A percentile compares a stretch with the other conserved stretches of the same genome.
These are phyloP conservation scores for Nissolia schottii DNA, from an alignment of 306 rosid genomes.

Conservation along the genomic window DNA sequence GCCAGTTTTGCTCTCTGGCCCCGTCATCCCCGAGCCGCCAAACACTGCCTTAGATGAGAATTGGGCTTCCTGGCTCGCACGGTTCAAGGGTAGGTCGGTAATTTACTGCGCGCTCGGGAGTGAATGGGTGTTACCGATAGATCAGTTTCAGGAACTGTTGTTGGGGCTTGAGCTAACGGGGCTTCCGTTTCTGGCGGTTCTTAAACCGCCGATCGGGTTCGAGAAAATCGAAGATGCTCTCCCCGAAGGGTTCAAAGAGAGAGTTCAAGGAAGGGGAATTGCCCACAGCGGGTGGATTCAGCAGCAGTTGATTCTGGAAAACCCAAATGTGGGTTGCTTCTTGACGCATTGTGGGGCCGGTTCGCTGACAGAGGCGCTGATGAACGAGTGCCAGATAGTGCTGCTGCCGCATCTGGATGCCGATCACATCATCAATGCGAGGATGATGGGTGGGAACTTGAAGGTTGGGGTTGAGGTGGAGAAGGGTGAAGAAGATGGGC, in stretches of 20 bases:
- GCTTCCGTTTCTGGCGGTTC: not conserved
- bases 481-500: constrained; percentile 48
- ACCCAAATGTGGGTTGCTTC: constrained; percentile 55
- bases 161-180: constrained; percentile 24
- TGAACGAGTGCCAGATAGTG: constrained; percentile 30
- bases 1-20: constrained; percentile 32
- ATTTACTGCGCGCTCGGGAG: constrained; percentile 23
- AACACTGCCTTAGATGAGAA: constrained; percentile 15
- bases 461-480: constrained; percentile 50
- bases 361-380: constrained; percentile 41
- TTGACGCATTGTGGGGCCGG: constrained; percentile 58
- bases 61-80: constrained; percentile 23
- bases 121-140: not conserved
- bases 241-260: constrained; percentile 21
- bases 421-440: constrained; percentile 41
- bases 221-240: constrained; percentile 19
- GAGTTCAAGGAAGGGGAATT: constrained; percentile 15
- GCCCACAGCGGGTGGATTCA: constrained; percentile 46
- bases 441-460: constrained; percentile 25
- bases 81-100: not conserved
- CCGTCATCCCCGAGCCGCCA: constrained; percentile 7
- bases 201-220: constrained; percentile 11
- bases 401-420: constrained; percentile 32
- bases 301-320: constrained; percentile 42
- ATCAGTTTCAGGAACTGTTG: constrained; percentile 14